Evolutionary conservation across 495 filamentous ascomycete genomes (phyloP).

Genomic region (Cercophora scortea): DNA sequence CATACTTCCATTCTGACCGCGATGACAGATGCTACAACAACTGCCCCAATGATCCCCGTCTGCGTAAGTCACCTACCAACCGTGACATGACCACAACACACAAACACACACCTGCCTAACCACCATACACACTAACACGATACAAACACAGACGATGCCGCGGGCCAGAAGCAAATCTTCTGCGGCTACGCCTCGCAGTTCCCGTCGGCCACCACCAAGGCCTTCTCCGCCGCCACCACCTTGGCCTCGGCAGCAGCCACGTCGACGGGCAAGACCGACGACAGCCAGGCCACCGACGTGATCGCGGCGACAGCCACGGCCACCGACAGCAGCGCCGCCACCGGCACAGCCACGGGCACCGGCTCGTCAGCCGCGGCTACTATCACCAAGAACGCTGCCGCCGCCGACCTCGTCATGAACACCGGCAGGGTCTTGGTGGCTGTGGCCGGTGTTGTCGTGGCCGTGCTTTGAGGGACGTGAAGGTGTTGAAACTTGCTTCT

Average conservation of each 20-base stretch:
- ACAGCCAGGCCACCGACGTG: constrained; percentile 3
- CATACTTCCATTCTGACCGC: background rate
- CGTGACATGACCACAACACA: background rate
- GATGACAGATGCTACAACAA: constrained; percentile 37
- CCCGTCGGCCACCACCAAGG: constrained; percentile 16
- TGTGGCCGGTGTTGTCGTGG: constrained; percentile 26
- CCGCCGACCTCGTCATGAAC: constrained; percentile 24
- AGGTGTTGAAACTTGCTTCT: background rate
- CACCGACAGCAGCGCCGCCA: background rate
- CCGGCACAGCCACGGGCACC: constrained; percentile 8
- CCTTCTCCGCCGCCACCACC: background rate
- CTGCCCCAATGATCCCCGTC: constrained; percentile 36
- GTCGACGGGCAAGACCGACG: background rate
- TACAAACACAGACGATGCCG: constrained; percentile 1
- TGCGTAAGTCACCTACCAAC: constrained; percentile 6
- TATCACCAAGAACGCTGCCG: constrained; percentile 20
- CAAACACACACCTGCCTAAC: background rate
- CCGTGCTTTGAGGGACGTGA: constrained; percentile 17
- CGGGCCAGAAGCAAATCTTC: constrained; percentile 31
- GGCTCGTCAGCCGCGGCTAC: constrained; percentile 12
- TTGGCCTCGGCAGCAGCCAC: constrained; percentile 3
- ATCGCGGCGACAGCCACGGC: constrained; percentile 7
- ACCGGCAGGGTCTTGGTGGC: constrained; percentile 23
- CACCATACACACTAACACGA: background rate
- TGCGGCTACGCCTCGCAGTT: constrained; percentile 32